Percentiles rank a stretch among this genome's conserved stretches.
Evolutionary conservation across 2,329 filamentous ascomycete genomes (phyloP).

Genomic region (Tolypocladium ophioglossoides): DNA sequence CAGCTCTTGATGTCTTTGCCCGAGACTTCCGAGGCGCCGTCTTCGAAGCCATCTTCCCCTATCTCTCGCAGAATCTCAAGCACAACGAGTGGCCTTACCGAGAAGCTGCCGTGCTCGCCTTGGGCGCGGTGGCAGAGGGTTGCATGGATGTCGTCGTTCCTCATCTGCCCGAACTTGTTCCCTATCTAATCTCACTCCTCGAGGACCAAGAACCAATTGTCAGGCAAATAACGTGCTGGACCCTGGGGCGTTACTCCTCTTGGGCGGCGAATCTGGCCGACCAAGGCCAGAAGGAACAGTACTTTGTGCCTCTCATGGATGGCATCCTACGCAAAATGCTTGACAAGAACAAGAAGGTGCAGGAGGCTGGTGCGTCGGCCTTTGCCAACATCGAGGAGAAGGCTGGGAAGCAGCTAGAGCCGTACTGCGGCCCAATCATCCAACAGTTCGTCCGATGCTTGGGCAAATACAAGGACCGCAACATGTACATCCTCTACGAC

Average conservation of each 20-base stretch:
- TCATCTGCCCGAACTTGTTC: conserved; percentile 80
- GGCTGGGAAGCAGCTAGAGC: conserved; percentile 67
- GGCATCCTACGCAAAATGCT: conserved; percentile 91
- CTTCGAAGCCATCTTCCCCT: conserved; percentile 86
- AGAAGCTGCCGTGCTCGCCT: conserved; percentile 85
- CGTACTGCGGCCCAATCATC: conserved; percentile 83
- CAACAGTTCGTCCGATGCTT: conserved; percentile 91
- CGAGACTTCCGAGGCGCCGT: conserved; percentile 80
- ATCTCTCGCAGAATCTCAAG: conserved; percentile 79
- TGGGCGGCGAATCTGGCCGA: conserved; percentile 77
- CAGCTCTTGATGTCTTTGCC: conserved; percentile 87
- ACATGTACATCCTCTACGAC: conserved; percentile 98
- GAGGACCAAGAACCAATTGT: conserved; percentile 83
- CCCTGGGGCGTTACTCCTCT: conserved; percentile 80
- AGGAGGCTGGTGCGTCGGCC: conserved; percentile 89
- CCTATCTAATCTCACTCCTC: conserved; percentile 79
- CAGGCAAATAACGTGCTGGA: conserved; percentile 96
- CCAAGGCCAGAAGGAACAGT: conserved; percentile 57
- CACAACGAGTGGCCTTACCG: conserved; percentile 85
- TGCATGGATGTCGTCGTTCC: conserved; percentile 85
- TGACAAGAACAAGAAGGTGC: conserved; percentile 94
- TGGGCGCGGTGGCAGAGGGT: conserved; percentile 90
- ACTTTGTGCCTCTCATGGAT: conserved; percentile 95
- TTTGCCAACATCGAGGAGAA: conserved; percentile 96
- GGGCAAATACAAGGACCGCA: conserved; percentile 91